phyloP scores from a whole-genome alignment of 2,329 filamentous ascomycete genomes.

The Nemania sp. region DNA sequence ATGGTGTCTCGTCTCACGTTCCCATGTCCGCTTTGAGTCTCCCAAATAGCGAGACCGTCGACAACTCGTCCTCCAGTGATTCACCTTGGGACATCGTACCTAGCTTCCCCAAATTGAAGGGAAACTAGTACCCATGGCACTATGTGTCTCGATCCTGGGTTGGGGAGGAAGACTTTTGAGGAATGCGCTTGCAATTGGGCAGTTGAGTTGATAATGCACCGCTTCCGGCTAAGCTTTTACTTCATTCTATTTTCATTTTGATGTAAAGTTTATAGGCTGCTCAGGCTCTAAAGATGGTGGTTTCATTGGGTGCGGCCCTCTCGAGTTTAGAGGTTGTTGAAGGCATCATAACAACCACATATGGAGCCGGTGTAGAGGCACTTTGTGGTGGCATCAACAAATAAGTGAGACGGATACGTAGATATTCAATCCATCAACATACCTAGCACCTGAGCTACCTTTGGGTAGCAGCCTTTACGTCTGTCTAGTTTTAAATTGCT shows the following conservation, averaged over 20 bases:
- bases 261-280: slow-evolving; percentile 13
- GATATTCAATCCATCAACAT: slow-evolving; percentile 19
- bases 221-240: slow-evolving; percentile 7
- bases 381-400: not conserved
- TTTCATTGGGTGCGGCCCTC: slow-evolving; percentile 22
- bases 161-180: not conserved
- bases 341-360: slow-evolving; percentile 18
- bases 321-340: not conserved
- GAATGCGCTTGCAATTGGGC: slow-evolving; percentile 20
- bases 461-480: not conserved
- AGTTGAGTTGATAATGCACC: slow-evolving; percentile 30
- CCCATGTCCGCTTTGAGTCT: slow-evolving; percentile 33
- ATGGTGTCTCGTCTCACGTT: slow-evolving; percentile 39
- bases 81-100: slow-evolving; percentile 37
- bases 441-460: slow-evolving; percentile 2
- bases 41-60: slow-evolving; percentile 24
- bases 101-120: slow-evolving; percentile 11
- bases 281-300: slow-evolving; percentile 31
- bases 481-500: not conserved
- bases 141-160: slow-evolving; percentile 3
- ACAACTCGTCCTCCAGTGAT: slow-evolving; percentile 29
- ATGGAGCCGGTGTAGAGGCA: slow-evolving; percentile 5
- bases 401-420: slow-evolving; percentile 28
- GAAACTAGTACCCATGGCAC: slow-evolving; percentile 16
- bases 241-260: slow-evolving; percentile 16